Base-by-base conservation (phyloP, 768 basidiomycete genomes). In the Crucibulum laeve region DNA sequence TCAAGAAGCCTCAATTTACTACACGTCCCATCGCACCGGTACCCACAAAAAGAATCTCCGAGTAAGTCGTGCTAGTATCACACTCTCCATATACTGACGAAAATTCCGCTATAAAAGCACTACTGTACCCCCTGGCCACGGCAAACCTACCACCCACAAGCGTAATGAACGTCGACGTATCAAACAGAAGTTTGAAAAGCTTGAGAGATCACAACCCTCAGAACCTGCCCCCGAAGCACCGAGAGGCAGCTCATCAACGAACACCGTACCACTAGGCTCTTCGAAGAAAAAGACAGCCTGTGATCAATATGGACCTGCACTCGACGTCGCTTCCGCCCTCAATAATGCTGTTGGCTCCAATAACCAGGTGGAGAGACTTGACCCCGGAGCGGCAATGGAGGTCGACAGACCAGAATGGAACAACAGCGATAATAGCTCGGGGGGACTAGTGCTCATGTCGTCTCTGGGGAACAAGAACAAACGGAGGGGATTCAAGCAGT, bases 391-490 rank as follows among this genome's bases (percentile, higher is more conserved):
- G 17, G 17, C 24, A 21, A 14, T n/a, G 38, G 38, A 40, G 13
- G 38, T 40, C 17, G 38, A n/a, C 38, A 24, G 7, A 24, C 10
- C 8, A 23, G 11, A 6, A n/a, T 25, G 17, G 36, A 25, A 25
- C n/a, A 17, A 30, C 21, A 11, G 17, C 15, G 32, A 26, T 42
- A 6, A 28, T 14, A 11, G 39, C 10, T 54, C 15, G 17, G 49
- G 32, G 44, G 49, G 52, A 45, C 44, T 56, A 34, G 47, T 69
- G 35, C 56, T 67, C 60, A 76, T 80, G 76, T 66, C 76, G 32
- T 77, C 77, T 0, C 60, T 87, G 17, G 69, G 76, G 34, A 88
- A 85, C 58, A 87, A 85, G 61, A 88, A 87, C 60, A 89, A 88
- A 59, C 77, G 75, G 35, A 82, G 77, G 45, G 80, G 79, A 15